These are phyloP conservation scores for Aschersonia sp. DNA, from an alignment of 2,329 filamentous ascomycete genomes.

Conservation along the genomic window DNA sequence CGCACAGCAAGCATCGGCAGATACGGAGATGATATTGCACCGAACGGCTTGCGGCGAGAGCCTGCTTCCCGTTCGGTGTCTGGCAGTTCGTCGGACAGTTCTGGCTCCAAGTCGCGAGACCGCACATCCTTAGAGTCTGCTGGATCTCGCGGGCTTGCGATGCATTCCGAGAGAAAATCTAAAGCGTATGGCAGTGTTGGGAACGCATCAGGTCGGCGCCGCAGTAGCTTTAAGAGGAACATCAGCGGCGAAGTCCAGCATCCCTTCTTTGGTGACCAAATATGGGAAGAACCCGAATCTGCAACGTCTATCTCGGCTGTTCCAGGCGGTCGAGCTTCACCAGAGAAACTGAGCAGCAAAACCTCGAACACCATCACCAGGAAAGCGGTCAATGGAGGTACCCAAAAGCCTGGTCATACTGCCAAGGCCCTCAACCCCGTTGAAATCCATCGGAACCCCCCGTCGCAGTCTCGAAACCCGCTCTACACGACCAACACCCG, in stretches of 20 bases:
- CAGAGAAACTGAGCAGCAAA: conserved; percentile 17
- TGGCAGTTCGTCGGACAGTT: conserved; percentile 35
- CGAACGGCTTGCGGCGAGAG: conserved; percentile 29
- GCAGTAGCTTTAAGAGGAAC: conserved; percentile 54
- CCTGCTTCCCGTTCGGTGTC: conserved; percentile 31
- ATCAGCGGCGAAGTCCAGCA: conserved; percentile 53
- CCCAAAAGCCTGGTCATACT: conserved; percentile 14
- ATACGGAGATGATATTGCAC: conserved; percentile 24
- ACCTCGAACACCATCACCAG: conserved; percentile 17
- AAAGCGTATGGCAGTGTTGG: conserved; percentile 28
- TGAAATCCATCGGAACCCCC: conserved; percentile 76
- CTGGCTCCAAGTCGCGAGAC: conserved; percentile 20
- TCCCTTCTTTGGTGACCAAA: conserved; percentile 62
- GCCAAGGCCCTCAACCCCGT: conserved; percentile 32
- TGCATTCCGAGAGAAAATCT: conserved; percentile 10
- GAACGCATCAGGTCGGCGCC: conserved; percentile 31
- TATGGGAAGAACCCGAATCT: conserved; percentile 74
- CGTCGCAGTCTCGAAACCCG: conserved; percentile 69
- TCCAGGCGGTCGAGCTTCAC: conserved; percentile 16
- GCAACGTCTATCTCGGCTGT: conserved; percentile 2
- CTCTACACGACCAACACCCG: conserved; percentile 58
- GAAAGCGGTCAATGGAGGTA: conserved; percentile 24
- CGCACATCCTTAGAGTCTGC: conserved; percentile 12
- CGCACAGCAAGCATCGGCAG: conserved; percentile 44
- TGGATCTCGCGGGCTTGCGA: conserved; percentile 4